phyloP scores from a whole-genome alignment of 352 stramenopile genomes.

The Globisporangium recalcitrans region DNA sequence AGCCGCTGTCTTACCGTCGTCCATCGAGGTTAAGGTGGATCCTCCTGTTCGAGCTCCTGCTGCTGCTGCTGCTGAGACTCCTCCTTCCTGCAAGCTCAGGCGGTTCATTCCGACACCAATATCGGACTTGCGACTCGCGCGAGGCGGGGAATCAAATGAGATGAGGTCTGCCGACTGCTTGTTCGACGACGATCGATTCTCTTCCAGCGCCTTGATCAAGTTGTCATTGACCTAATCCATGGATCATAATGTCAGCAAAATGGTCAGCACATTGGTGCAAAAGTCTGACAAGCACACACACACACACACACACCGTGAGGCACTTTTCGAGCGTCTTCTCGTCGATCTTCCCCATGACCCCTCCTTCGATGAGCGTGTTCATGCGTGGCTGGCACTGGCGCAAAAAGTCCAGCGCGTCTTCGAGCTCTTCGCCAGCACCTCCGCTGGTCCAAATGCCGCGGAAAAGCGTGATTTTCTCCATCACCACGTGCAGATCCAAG shows the following conservation, averaged over 20 bases:
- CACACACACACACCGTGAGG: constrained; percentile 42
- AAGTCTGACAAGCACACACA: not conserved
- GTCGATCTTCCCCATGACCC: constrained; percentile 80
- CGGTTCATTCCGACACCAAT: constrained; percentile 21
- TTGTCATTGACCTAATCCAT: constrained; percentile 64
- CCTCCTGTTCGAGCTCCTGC: constrained; percentile 9
- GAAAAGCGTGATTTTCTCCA: constrained; percentile 62
- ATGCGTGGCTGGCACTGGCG: constrained; percentile 81
- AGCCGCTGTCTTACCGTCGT: constrained; percentile 32
- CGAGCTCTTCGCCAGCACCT: constrained; percentile 35
- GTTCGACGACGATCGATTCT: constrained; percentile 28
- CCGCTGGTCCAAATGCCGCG: constrained; percentile 33
- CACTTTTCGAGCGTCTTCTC: constrained; percentile 75
- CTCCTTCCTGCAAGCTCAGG: constrained; percentile 26
- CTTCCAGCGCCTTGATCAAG: constrained; percentile 73
- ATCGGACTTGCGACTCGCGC: constrained; percentile 21
- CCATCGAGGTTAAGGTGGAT: constrained; percentile 31
- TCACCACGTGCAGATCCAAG: constrained; percentile 54
- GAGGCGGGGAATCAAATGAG: constrained; percentile 52
- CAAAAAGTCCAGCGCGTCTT: constrained; percentile 78
- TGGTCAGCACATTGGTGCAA: not conserved
- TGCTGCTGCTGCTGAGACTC: not conserved
- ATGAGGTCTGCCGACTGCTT: constrained; percentile 39
- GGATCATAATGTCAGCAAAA: not conserved
- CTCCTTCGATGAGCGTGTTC: constrained; percentile 86